Conservation (phyloP, 1,139 yeast species). For the Suhomyces panamericanus region DNA sequence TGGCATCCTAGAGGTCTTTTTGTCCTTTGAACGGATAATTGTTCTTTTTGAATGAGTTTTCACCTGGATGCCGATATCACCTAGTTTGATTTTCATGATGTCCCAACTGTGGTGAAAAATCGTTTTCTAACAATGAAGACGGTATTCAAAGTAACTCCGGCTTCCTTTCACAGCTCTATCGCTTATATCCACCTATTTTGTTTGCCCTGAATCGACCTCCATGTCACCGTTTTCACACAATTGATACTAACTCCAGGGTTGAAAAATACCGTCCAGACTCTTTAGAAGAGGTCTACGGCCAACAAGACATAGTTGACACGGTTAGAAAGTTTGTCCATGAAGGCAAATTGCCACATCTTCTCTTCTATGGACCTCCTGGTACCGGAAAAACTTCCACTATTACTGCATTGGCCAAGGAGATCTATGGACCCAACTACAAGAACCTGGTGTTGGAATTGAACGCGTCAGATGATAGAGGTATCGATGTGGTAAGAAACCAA, state of each 20-base stretch:
- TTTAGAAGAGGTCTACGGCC: slow-evolving; percentile 88
- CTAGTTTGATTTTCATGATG: too few relatives aligned
- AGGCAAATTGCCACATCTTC: slow-evolving; percentile 81
- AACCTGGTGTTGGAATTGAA: slow-evolving; percentile 91
- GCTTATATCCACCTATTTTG: too few relatives aligned
- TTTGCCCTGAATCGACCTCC: neutral
- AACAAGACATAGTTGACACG: slow-evolving; percentile 77
- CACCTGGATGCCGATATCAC: too few relatives aligned
- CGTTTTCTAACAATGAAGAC: too few relatives aligned
- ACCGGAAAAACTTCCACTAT: slow-evolving; percentile 97
- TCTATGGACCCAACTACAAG: slow-evolving; percentile 81
- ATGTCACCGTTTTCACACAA: neutral
- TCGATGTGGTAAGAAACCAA: slow-evolving; percentile 82
- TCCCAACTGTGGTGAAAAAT: too few relatives aligned
- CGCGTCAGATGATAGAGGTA: slow-evolving; percentile 86
- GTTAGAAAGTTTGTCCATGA: slow-evolving; percentile 82
- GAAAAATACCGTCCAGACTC: slow-evolving; percentile 91
- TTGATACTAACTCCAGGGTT: slow-evolving; percentile 56
- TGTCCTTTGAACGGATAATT: too few relatives aligned
- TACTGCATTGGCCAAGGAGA: slow-evolving; percentile 83
- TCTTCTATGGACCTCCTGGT: slow-evolving; percentile 97
- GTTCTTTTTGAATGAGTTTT: too few relatives aligned
- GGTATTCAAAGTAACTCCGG: too few relatives aligned
- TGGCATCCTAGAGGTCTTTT: too few relatives aligned
- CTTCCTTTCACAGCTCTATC: too few relatives aligned